phyloP scores from a whole-genome alignment of 2,329 filamentous ascomycete genomes.

The Atkinsonella hypoxylon region DNA sequence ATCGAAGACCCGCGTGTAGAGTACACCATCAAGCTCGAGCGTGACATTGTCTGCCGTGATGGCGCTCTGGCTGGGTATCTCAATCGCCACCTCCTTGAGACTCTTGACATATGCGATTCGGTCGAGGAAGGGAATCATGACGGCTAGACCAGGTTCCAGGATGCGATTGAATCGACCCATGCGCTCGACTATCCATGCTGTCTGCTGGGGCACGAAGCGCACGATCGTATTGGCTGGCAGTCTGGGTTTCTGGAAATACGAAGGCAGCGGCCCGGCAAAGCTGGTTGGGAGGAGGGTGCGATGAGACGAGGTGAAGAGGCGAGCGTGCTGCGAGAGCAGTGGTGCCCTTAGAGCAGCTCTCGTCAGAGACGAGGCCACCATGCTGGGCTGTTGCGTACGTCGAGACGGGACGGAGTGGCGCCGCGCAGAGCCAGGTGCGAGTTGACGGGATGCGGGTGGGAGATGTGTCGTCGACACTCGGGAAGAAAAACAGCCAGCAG shows the following conservation, averaged over 20 bases:
- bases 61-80: constrained; percentile 94
- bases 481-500: background rate
- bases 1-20: constrained; percentile 94
- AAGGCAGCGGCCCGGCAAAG: constrained; percentile 32
- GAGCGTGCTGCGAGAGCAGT: constrained; percentile 9
- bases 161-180: constrained; percentile 98
- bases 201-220: constrained; percentile 98
- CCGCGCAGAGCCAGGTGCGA: constrained; percentile 6
- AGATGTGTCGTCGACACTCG: background rate
- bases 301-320: constrained; percentile 20
- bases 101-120: constrained; percentile 97
- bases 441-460: background rate
- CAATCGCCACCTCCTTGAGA: constrained; percentile 88
- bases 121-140: constrained; percentile 83
- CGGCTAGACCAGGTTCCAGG: constrained; percentile 77
- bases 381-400: constrained; percentile 7
- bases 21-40: constrained; percentile 84
- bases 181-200: constrained; percentile 97
- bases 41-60: constrained; percentile 99
- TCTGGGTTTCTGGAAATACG: constrained; percentile 66
- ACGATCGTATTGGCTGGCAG: constrained; percentile 90
- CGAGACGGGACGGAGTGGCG: constrained; percentile 2
- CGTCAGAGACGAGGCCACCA: constrained; percentile 6
- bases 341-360: constrained; percentile 6
- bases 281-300: constrained; percentile 21